A percentile compares a stretch with the other conserved stretches of the same genome.
Conservation (phyloP, 1,284 basidiomycete species). For the Sporisorium scitamineum region DNA sequence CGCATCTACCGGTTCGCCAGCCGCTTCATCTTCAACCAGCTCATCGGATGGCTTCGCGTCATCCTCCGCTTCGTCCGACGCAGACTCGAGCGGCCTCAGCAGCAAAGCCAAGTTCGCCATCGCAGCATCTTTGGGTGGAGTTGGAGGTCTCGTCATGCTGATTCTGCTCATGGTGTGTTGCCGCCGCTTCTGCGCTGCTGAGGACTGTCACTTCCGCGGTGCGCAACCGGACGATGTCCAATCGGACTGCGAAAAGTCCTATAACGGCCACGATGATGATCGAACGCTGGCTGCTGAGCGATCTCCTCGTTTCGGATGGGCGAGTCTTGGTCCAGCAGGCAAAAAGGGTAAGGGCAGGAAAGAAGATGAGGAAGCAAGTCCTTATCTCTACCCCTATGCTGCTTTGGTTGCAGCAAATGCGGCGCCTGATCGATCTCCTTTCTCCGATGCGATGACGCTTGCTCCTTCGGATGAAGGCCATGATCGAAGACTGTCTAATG, state of each 20-base stretch:
- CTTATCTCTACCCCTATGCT: conserved; percentile 41
- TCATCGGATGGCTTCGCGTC: conserved; percentile 25
- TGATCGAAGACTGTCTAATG: conserved; percentile 2
- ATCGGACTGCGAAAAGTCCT: conserved; percentile 32
- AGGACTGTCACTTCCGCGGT: conserved; percentile 47
- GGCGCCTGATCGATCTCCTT: conserved; percentile 23
- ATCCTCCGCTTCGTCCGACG: conserved; percentile 10
- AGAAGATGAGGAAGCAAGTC: conserved; percentile 32
- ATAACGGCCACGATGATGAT: conserved; percentile 42
- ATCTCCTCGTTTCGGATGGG: conserved; percentile 42
- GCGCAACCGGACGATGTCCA: conserved; percentile 19
- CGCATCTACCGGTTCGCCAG: neutral
- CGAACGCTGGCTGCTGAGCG: conserved; percentile 49
- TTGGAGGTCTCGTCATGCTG: conserved; percentile 53
- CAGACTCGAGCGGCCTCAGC: conserved; percentile 26
- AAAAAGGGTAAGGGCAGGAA: conserved; percentile 37
- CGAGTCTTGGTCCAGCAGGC: conserved; percentile 12
- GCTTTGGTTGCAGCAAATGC: conserved; percentile 10
- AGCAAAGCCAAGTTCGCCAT: conserved; percentile 50
- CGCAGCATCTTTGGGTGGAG: conserved; percentile 50
- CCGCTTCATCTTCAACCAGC: conserved; percentile 3
- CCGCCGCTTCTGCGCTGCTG: conserved; percentile 49
- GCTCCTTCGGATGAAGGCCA: conserved; percentile 40
- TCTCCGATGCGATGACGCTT: conserved; percentile 44
- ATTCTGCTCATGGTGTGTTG: conserved; percentile 58